phyloP scores from a whole-genome alignment of 2,329 filamentous ascomycete genomes.

The Lachnellula hyalina region DNA sequence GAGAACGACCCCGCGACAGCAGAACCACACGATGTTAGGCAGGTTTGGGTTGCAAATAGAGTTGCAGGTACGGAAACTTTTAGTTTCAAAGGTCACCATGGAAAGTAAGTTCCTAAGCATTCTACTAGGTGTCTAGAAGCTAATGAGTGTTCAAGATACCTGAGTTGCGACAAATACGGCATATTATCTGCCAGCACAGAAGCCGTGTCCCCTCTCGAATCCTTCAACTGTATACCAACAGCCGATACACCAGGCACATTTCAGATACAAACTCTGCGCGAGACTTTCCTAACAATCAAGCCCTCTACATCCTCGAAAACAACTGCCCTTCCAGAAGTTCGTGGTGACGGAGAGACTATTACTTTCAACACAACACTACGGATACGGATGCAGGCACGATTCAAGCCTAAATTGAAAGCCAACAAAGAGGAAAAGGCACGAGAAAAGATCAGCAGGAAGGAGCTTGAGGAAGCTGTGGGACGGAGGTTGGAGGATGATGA shows the following conservation, averaged over 20 bases:
- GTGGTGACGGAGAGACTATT: slow-evolving; percentile 67
- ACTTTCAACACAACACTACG: slow-evolving; percentile 67
- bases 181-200: slow-evolving; percentile 70
- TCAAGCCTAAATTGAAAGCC: slow-evolving; percentile 78
- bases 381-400: slow-evolving; percentile 90
- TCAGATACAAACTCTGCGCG: slow-evolving; percentile 66
- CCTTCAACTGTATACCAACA: slow-evolving; percentile 62
- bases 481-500: slow-evolving; percentile 77
- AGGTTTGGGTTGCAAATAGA: slow-evolving; percentile 88
- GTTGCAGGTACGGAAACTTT: slow-evolving; percentile 77
- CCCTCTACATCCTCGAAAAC: slow-evolving; percentile 44
- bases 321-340: slow-evolving; percentile 55
- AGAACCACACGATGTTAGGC: slow-evolving; percentile 91
- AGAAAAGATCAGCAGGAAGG: slow-evolving; percentile 79
- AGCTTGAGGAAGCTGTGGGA: slow-evolving; percentile 78
- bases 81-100: slow-evolving; percentile 86
- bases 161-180: slow-evolving; percentile 81
- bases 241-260: slow-evolving; percentile 66
- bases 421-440: slow-evolving; percentile 77
- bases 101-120: slow-evolving; percentile 51
- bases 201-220: slow-evolving; percentile 79
- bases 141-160: slow-evolving; percentile 51
- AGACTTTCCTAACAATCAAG: slow-evolving; percentile 63
- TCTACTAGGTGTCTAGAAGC: not conserved
- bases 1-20: slow-evolving; percentile 77